Conservation (phyloP, 1,139 yeast genomes). For the Geotrichum armillariae region DNA sequence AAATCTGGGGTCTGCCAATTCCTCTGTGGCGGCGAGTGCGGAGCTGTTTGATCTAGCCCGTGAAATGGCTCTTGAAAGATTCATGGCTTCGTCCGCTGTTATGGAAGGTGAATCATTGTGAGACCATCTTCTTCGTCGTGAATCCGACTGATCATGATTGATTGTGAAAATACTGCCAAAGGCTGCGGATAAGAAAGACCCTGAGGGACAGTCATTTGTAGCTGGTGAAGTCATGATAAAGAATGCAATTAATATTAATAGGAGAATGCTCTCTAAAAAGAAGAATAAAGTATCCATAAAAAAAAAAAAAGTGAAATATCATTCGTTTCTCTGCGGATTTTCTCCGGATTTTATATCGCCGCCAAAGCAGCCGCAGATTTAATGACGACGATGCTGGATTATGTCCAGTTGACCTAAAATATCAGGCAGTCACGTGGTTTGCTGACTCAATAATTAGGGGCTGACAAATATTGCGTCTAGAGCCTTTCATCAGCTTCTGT, state of each 20-base stretch:
- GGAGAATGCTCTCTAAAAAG: too few relatives aligned
- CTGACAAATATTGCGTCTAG: background rate
- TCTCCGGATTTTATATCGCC: background rate
- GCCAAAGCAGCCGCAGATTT: background rate
- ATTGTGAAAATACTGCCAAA: background rate
- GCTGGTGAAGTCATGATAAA: too few relatives aligned
- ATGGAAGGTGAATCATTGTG: constrained; percentile 25
- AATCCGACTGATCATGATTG: background rate
- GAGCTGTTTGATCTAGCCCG: background rate
- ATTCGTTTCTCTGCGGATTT: too few relatives aligned
- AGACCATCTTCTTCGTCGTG: constrained; percentile 26
- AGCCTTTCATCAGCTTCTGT: background rate
- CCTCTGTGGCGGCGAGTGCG: background rate
- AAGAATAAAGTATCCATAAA: background rate
- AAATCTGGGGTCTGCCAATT: too few relatives aligned
- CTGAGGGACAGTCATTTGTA: background rate
- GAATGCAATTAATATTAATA: too few relatives aligned
- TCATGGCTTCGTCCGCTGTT: constrained; percentile 42
- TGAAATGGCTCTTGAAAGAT: constrained; percentile 38
- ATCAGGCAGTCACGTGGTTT: background rate
- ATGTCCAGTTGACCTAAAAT: background rate
- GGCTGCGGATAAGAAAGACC: background rate
- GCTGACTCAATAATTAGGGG: background rate
- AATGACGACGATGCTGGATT: too few relatives aligned
- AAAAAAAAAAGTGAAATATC: background rate